Conservation (phyloP, 176 grass and related monocot species). For the Lolium multiflorum region DNA sequence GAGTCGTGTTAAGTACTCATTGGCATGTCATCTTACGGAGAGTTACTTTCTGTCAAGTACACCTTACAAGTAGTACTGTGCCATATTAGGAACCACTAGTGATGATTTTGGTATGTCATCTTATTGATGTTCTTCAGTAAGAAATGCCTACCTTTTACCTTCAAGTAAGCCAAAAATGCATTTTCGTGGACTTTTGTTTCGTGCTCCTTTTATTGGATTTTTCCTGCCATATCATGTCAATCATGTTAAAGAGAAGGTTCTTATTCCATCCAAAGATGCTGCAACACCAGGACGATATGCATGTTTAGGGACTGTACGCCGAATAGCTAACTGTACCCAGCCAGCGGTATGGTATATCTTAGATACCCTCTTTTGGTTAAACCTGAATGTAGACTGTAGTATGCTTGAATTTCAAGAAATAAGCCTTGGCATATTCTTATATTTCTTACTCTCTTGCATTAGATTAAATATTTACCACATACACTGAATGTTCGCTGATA, state of each 20-base stretch:
- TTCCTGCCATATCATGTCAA: background rate
- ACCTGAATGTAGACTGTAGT: background rate
- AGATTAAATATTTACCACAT: no score
- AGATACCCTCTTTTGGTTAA: background rate
- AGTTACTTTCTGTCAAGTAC: no score
- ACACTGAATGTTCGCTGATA: no score
- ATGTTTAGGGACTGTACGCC: background rate
- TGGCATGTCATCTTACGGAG: no score
- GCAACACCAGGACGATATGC: background rate
- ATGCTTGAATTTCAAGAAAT: background rate
- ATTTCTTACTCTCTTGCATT: no score
- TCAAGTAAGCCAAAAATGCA: background rate
- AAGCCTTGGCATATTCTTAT: background rate
- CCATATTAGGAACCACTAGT: constrained; percentile 1
- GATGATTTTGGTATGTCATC: background rate
- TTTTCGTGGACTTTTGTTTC: background rate
- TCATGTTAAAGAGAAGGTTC: background rate
- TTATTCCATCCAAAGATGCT: background rate
- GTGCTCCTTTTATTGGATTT: background rate
- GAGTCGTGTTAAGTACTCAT: no score
- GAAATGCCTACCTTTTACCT: background rate
- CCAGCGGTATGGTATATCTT: background rate
- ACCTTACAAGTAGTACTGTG: background rate
- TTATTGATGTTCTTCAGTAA: background rate
- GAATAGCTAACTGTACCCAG: background rate